These are phyloP conservation scores for Fusarium palustre DNA, from an alignment of 2,329 filamentous ascomycete genomes.

Conservation along the genomic window DNA sequence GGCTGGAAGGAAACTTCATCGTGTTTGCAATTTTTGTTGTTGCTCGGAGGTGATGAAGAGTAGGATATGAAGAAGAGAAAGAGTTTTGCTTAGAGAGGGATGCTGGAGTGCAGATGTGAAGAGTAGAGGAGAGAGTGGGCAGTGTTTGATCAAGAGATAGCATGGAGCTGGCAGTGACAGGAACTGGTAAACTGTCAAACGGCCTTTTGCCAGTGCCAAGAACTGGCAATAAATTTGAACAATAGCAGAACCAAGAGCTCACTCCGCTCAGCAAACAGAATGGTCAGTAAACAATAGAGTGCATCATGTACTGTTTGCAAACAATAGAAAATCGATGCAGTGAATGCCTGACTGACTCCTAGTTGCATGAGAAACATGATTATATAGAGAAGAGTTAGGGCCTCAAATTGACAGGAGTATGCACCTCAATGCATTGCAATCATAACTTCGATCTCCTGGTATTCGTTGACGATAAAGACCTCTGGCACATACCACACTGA, in stretches of 20 bases:
- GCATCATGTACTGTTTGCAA: not conserved
- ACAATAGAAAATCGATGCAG: not conserved
- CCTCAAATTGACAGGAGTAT: not conserved
- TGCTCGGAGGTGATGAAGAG: not conserved
- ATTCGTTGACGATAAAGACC: too few species aligned
- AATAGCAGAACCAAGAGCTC: not conserved
- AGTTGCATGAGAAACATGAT: not conserved
- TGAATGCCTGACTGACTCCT: not conserved
- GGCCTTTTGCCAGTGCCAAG: conserved; percentile 9
- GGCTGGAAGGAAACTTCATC: not conserved
- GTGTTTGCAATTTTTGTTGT: not conserved
- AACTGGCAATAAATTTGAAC: not conserved
- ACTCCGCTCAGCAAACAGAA: not conserved
- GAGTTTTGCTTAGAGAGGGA: not conserved
- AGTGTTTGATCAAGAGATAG: not conserved
- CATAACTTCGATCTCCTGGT: not conserved
- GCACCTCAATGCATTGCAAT: not conserved
- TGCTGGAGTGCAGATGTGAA: not conserved
- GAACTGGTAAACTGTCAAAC: not conserved
- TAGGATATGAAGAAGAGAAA: not conserved
- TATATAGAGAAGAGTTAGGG: not conserved
- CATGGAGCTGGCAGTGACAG: conserved; percentile 1
- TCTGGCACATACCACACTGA: too few species aligned
- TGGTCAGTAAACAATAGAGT: not conserved
- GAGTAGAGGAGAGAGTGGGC: not conserved